phyloP scores from a whole-genome alignment of 108 stramenopile species.

The Conticribra weissflogii region DNA sequence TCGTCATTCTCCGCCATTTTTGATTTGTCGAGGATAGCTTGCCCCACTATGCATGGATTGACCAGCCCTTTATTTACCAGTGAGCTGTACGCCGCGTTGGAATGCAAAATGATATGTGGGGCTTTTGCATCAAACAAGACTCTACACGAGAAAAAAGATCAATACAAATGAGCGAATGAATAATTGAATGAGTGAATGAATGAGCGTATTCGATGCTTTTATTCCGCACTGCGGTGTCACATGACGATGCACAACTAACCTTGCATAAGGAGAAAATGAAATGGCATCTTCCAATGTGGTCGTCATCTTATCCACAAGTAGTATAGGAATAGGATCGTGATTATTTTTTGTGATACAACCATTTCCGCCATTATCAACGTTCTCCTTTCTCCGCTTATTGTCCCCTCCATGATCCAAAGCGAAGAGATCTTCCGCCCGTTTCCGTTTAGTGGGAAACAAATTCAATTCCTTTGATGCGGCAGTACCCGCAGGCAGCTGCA shows the following conservation, averaged over 20 bases:
- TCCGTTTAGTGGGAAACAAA: not conserved
- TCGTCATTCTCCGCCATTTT: not conserved
- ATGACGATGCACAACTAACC: slow-evolving; percentile 6
- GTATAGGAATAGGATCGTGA: too few relatives aligned
- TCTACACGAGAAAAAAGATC: not conserved
- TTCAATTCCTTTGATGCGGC: too few relatives aligned
- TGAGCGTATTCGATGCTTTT: too few relatives aligned
- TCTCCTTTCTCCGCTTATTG: not conserved
- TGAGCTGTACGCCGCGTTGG: slow-evolving; percentile 27
- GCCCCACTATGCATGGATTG: slow-evolving; percentile 17
- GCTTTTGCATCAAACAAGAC: slow-evolving; percentile 22
- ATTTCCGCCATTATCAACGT: too few relatives aligned
- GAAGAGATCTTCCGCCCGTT: not conserved
- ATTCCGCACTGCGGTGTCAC: not conserved
- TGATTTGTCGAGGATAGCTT: not conserved
- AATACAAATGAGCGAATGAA: not conserved
- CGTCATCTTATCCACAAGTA: not conserved
- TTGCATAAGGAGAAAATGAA: slow-evolving; percentile 34
- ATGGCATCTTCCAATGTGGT: slow-evolving; percentile 32
- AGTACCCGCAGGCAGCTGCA: not conserved
- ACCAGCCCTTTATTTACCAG: slow-evolving; percentile 9
- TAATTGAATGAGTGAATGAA: too few relatives aligned
- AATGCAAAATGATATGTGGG: slow-evolving; percentile 25
- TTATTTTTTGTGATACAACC: too few relatives aligned
- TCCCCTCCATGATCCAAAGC: not conserved